A percentile compares a stretch with the other conserved stretches of the same genome.
phyloP scores from a whole-genome alignment of 1,284 basidiomycete species.

The Melampsora allii-populina region DNA sequence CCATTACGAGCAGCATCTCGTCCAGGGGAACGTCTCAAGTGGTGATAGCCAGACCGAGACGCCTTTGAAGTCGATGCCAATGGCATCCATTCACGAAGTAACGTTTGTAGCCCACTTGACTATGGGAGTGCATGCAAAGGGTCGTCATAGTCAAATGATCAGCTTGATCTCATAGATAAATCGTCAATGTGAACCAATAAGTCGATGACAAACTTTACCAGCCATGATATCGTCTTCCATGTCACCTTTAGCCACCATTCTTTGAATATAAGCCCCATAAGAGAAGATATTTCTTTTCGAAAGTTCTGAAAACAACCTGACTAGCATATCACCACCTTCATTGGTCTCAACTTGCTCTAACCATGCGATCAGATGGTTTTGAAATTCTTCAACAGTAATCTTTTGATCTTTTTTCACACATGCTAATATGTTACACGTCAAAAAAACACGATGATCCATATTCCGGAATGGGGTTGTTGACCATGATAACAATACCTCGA shows the following conservation, averaged over 20 bases:
- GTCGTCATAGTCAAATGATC: background rate
- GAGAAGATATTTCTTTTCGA: slow-evolving; percentile 36
- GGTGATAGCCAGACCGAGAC: slow-evolving; percentile 11
- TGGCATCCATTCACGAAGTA: slow-evolving; percentile 43
- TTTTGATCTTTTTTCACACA: slow-evolving; percentile 33
- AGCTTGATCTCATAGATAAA: too few species aligned
- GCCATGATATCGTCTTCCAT: slow-evolving; percentile 35
- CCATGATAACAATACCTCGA: slow-evolving; percentile 42
- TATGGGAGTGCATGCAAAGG: background rate
- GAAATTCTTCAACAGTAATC: slow-evolving; percentile 35
- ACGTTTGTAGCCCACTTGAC: slow-evolving; percentile 37
- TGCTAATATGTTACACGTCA: slow-evolving; percentile 25
- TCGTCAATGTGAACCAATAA: background rate
- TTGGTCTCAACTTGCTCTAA: slow-evolving; percentile 40
- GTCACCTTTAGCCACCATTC: slow-evolving; percentile 43
- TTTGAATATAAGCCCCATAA: slow-evolving; percentile 41
- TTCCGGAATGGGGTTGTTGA: slow-evolving; percentile 19
- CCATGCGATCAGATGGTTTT: slow-evolving; percentile 40
- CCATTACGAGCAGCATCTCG: slow-evolving; percentile 41
- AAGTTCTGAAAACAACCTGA: slow-evolving; percentile 42
- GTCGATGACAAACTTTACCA: slow-evolving; percentile 28
- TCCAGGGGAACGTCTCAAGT: slow-evolving; percentile 38
- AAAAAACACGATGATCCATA: slow-evolving; percentile 21
- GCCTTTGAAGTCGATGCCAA: slow-evolving; percentile 21
- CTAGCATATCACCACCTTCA: slow-evolving; percentile 34